Percentiles rank a stretch among this genome's conserved stretches.
These are phyloP conservation scores for Porcisia deanei DNA, from an alignment of 208 protist genomes.

Conservation along the genomic window DNA sequence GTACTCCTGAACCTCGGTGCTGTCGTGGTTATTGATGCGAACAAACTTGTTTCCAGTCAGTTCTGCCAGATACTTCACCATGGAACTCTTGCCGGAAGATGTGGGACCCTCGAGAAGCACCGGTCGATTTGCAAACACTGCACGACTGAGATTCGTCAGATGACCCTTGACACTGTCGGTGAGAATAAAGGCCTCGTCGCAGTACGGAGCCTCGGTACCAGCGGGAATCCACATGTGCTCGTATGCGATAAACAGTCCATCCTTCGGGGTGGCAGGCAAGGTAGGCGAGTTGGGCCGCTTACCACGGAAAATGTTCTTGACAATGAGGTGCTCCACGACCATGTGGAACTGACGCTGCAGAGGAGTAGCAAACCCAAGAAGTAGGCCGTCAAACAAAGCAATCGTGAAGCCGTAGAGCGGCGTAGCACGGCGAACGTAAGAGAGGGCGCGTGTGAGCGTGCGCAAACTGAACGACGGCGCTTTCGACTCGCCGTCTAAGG, in stretches of 20 bases:
- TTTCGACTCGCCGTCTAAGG: conserved; percentile 92
- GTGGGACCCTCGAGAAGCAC: conserved; percentile 99
- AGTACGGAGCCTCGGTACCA: conserved; percentile 48
- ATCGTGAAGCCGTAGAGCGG: conserved; percentile 94
- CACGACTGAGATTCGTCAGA: conserved; percentile 94
- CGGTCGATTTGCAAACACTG: conserved; percentile 95
- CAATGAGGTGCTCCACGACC: conserved; percentile 90
- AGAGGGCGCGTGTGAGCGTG: conserved; percentile 97
- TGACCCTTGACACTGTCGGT: conserved; percentile 95
- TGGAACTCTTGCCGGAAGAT: conserved; percentile 98
- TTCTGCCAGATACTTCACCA: conserved; percentile 99
- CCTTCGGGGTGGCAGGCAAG: conserved; percentile 38
- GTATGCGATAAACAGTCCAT: conserved; percentile 82
- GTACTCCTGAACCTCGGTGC: conserved; percentile 99
- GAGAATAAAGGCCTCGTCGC: conserved; percentile 95
- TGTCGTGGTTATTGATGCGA: conserved; percentile 99
- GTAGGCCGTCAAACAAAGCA: conserved; percentile 96
- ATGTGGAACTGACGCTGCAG: conserved; percentile 89
- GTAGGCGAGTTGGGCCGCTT: conserved; percentile 67
- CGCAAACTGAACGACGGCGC: conserved; percentile 97
- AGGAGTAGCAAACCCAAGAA: conserved; percentile 97
- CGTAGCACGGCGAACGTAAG: conserved; percentile 89
- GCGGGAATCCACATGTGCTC: conserved; percentile 96
- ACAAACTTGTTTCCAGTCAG: conserved; percentile 98
- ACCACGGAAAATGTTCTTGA: conserved; percentile 83